These are phyloP conservation scores for Dillenia suffruticosa DNA, from an alignment of 164 flowering plant species.

Conservation along the genomic window DNA sequence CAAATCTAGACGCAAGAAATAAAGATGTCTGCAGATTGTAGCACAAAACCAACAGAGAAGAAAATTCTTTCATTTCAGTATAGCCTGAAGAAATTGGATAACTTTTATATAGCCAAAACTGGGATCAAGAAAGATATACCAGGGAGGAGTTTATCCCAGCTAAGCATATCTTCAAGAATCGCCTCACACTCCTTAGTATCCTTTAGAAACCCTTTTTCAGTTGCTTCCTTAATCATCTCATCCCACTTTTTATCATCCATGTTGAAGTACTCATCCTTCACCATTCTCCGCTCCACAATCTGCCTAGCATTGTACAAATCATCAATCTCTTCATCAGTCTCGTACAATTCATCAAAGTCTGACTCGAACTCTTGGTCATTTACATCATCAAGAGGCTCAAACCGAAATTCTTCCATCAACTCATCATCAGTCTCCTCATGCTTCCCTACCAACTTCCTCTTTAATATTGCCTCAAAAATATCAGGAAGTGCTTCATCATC, in stretches of 20 bases:
- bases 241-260: slow-evolving; percentile 82
- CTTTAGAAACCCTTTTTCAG: slow-evolving; percentile 51
- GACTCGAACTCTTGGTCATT: slow-evolving; percentile 52
- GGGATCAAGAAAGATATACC: slow-evolving; percentile 33
- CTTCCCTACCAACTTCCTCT: slow-evolving; percentile 47
- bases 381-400: slow-evolving; percentile 44
- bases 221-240: slow-evolving; percentile 63
- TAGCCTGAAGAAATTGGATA: no score
- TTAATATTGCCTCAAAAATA: slow-evolving; percentile 53
- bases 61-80: no score
- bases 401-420: slow-evolving; percentile 44
- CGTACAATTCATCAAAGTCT: slow-evolving; percentile 50
- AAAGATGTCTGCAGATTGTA: no score
- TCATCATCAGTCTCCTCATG: slow-evolving; percentile 80
- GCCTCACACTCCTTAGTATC: slow-evolving; percentile 73
- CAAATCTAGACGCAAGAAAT: no score
- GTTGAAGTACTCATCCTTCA: slow-evolving; percentile 51
- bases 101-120: neutral
- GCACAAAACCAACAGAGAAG: no score
- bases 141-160: slow-evolving; percentile 94
- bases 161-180: slow-evolving; percentile 80
- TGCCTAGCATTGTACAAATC: slow-evolving; percentile 60
- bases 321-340: slow-evolving; percentile 80
- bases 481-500: slow-evolving; percentile 50
- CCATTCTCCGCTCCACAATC: slow-evolving; percentile 49